Base-by-base conservation (phyloP, 1,139 yeast species). In the Suhomyces wounanorum region DNA sequence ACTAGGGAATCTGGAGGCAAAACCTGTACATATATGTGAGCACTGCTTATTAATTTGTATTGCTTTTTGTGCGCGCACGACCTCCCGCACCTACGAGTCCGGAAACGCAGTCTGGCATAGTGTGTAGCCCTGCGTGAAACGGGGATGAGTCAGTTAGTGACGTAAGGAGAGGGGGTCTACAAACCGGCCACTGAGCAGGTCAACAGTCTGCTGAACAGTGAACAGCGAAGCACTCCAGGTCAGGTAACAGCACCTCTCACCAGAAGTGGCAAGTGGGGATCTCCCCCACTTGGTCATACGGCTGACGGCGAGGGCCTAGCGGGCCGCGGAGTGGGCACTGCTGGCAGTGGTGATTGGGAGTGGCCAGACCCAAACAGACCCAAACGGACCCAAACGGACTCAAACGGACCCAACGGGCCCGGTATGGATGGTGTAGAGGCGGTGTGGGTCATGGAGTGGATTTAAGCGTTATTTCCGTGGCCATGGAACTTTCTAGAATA, bases 1-100 rank as follows among this genome's bases (percentile, higher is more conserved):
- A 31, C 18, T 36, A 16, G 11, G 28, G 28, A 37, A 26, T 47
- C 21, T 48, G 54, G 53, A 52, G 58, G 59, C 58, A 48, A 56
- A 55, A 45, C 35, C 44, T 18, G 16, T 40, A 13, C 25, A 36
- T 44, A 54, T 52, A 51, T 53, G 52, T 53, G 43, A 33, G 48
- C 38, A 16, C 18, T 51, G 55, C 51, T 52, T 54, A 54, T 46
- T 52, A 54, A 52, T 52, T 47, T 30, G 51, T 49, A 39, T 49
- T 48, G 53, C 53, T 50, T 46, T 50, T 50, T 47, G 53, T 21
- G 53, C 48, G 48, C 43, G 28, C 53, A 47, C 49, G 47, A 37
- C 30, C 42, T 8, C 23, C 30, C 21, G 33, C 21, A 25, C 28
- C 5, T 40, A 25, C 42, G 31, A 16, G 33, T 25, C 33, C 44